Percentiles rank a stretch among this genome's conserved stretches.
Evolutionary conservation across 2,329 filamentous ascomycete species (phyloP).

Genomic region (Nothomitra cinnamomea): DNA sequence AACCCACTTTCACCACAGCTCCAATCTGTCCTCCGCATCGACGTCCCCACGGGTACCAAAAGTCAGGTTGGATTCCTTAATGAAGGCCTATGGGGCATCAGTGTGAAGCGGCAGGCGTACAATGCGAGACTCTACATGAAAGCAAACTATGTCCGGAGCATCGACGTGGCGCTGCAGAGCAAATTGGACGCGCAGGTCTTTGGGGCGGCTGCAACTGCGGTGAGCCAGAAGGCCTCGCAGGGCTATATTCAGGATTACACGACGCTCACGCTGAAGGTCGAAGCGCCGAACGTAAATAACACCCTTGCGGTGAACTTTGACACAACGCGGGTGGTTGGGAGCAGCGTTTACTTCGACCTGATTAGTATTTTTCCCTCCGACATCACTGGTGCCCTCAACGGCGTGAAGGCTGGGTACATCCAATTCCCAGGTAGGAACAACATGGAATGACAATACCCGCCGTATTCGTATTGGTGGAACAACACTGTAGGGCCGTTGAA

Average conservation of each 20-base stretch:
- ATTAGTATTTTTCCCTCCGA: too few relatives aligned
- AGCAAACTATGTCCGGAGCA: constrained; percentile 15
- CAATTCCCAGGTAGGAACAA: constrained; percentile 51
- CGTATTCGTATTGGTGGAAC: too few relatives aligned
- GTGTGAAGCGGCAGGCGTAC: constrained; percentile 16
- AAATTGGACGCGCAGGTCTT: constrained; percentile 13
- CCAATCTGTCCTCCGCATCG: constrained; percentile 31
- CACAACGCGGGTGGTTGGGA: constrained; percentile 21
- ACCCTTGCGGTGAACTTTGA: constrained; percentile 39
- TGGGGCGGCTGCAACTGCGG: constrained; percentile 9
- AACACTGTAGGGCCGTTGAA: too few relatives aligned
- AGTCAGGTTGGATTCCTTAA: constrained; percentile 27
- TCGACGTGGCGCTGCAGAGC: constrained; percentile 15
- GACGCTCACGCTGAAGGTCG: constrained; percentile 12
- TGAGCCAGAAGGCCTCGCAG: constrained; percentile 14
- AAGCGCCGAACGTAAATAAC: constrained; percentile 28
- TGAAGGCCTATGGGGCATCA: constrained; percentile 21
- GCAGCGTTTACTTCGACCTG: too few relatives aligned
- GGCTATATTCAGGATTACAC: constrained; percentile 14
- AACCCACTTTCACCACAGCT: constrained; percentile 35
- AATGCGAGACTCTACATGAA: constrained; percentile 19
- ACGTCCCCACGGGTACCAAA: constrained; percentile 13
- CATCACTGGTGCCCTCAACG: too few relatives aligned
- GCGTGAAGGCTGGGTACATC: constrained; percentile 38
- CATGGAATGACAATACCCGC: constrained; percentile 19